A percentile compares a stretch with the other conserved stretches of the same genome.
Evolutionary conservation across 306 rosid genomes (phyloP).

Genomic region (Aeschynomene evenia): DNA sequence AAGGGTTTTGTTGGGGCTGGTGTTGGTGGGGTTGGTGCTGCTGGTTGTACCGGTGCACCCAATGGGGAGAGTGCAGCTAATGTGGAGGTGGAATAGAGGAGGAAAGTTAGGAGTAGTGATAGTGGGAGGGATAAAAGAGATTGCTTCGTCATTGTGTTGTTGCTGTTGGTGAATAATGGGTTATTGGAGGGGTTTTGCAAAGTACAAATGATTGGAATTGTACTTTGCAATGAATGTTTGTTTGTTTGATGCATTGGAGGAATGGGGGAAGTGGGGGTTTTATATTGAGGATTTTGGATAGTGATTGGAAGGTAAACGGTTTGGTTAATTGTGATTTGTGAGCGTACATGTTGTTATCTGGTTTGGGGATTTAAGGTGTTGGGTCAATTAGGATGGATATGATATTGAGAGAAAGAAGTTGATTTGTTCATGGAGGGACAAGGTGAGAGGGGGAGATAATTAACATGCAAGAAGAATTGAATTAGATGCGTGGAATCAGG

Average conservation of each 20-base stretch:
- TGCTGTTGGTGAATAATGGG: background rate
- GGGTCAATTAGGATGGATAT: constrained; percentile 31
- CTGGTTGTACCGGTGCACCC: constrained; percentile 40
- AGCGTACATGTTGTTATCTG: constrained; percentile 11
- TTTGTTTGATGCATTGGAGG: constrained; percentile 17
- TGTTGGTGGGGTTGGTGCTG: constrained; percentile 12
- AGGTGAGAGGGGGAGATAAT: constrained; percentile 28
- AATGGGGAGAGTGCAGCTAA: constrained; percentile 39
- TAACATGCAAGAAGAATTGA: background rate
- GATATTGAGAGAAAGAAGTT: constrained; percentile 22
- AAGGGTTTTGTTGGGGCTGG: constrained; percentile 24
- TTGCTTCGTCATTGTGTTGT: constrained; percentile 10
- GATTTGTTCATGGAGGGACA: constrained; percentile 37
- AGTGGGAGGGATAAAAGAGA: constrained; percentile 20
- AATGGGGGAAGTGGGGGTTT: constrained; percentile 3
- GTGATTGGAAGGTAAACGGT: constrained; percentile 31
- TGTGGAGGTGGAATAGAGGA: constrained; percentile 17
- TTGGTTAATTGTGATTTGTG: constrained; percentile 30
- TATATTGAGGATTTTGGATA: constrained; percentile 23
- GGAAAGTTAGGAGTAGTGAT: background rate
- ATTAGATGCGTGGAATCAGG: constrained; percentile 5
- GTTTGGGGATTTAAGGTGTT: constrained; percentile 30
- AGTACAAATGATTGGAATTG: background rate
- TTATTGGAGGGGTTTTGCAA: background rate
- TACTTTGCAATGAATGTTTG: background rate